Conservation (phyloP, 495 filamentous ascomycete genomes). For the Penicillium desertorum region DNA sequence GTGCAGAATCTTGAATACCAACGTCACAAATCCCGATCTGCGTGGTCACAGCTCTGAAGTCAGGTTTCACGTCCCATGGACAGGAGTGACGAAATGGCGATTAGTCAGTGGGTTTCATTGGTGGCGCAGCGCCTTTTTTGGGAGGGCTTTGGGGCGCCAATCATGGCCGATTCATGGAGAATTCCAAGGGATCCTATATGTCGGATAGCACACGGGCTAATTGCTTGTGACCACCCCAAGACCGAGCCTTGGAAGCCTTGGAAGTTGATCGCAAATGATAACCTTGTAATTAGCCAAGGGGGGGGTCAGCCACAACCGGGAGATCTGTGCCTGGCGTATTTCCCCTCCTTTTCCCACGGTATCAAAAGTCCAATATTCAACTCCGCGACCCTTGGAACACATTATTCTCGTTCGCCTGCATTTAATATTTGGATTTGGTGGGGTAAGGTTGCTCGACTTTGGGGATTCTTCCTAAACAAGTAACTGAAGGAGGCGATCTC, state of each 20-base stretch:
- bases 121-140: not conserved
- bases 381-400: not conserved
- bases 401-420: not conserved
- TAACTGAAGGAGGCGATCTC: conserved; percentile 2
- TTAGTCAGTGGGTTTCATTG: conserved; percentile 5
- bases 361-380: not conserved
- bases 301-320: conserved; percentile 10
- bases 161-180: not conserved
- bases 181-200: not conserved
- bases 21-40: conserved; percentile 7
- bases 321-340: conserved; percentile 5
- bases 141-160: not conserved
- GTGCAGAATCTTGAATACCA: conserved; percentile 8
- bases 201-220: not conserved
- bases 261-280: not conserved
- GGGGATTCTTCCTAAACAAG: not conserved
- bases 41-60: not conserved
- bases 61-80: not conserved
- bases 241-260: conserved; percentile 1
- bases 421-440: not conserved
- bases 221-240: conserved; percentile 7
- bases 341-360: not conserved
- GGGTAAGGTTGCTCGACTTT: conserved; percentile 9
- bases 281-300: conserved; percentile 2
- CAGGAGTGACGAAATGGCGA: conserved; percentile 5